phyloP scores from a whole-genome alignment of 441 rosid genomes.

The Erodium texanum region DNA sequence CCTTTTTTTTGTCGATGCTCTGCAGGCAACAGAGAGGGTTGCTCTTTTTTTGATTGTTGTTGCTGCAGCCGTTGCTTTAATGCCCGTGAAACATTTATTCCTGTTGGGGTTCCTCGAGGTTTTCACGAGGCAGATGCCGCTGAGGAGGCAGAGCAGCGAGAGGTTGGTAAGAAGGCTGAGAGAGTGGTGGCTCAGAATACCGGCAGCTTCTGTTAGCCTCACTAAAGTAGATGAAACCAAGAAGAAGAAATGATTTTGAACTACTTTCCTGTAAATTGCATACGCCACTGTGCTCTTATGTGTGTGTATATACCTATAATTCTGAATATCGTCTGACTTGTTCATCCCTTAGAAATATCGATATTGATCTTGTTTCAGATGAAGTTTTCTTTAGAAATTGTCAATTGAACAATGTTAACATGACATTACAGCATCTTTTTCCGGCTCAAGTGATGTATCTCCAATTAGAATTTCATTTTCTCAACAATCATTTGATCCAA shows the following conservation, averaged over 20 bases:
- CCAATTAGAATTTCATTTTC: too few species aligned
- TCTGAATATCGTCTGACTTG: background rate
- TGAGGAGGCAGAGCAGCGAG: slow-evolving; percentile 63
- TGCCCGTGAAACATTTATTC: slow-evolving; percentile 48
- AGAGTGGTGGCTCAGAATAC: slow-evolving; percentile 90
- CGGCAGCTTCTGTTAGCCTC: slow-evolving; percentile 82
- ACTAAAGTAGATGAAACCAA: slow-evolving; percentile 47
- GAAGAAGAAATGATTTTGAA: slow-evolving; percentile 47
- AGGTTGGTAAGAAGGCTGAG: slow-evolving; percentile 54
- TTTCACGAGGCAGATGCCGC: slow-evolving; percentile 67
- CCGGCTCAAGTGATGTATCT: too few species aligned
- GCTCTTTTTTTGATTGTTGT: slow-evolving; percentile 42
- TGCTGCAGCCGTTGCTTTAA: slow-evolving; percentile 46
- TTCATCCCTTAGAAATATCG: background rate
- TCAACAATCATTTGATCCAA: too few species aligned
- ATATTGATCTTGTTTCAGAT: too few species aligned
- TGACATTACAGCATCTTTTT: too few species aligned
- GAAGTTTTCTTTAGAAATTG: too few species aligned
- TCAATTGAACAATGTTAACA: too few species aligned
- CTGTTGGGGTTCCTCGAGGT: slow-evolving; percentile 49
- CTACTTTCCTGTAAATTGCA: background rate
- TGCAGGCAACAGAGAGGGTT: slow-evolving; percentile 69
- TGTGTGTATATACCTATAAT: background rate
- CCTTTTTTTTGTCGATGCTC: background rate
- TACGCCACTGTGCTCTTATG: background rate